Evolutionary conservation across 306 rosid species (phyloP), one percentile per base, ranked within the genome.

Genomic region (Ochetophila trinervis): DNA sequence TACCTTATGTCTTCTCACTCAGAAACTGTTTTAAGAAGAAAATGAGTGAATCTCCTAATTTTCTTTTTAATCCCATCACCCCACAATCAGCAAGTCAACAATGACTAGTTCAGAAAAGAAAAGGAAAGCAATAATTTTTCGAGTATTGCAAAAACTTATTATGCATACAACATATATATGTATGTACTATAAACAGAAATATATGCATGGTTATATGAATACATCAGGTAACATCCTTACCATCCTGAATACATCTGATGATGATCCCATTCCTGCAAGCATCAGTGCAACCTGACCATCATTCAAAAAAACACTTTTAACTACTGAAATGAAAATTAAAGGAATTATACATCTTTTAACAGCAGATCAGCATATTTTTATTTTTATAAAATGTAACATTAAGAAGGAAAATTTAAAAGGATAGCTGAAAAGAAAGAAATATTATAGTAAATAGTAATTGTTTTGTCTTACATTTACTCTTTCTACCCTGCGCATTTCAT

Each of bases 401-500:
- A 40, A 40, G 13, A 40, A 40, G 12, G 15, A 10, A 36, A 27
- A 27, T 27, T 27, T 2, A 4, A 2, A 27, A 27, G 4, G 32
- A 27, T 27, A 27, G 32, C 32, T 27, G 32, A 27, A 27, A 27
- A 27, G 32, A 27, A 27, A 27, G 32, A 27, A 27, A 27, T 27
- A 27, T 27, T 19, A 60, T 74, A 14, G 37, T n/a, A 36, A 62
- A 67, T 8, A 34, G 9, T 42, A 9, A 74, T 56, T 67, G 15
- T 34, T 36, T 50, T 72, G 63, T 5, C 95, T 79, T 83, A 87
- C 99, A 71, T 93, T 93, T 67, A 93, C 94, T 90, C 97, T 84
- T 87, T 93, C 99, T 7, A 90, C 88, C 17, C 96, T 80, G 45
- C 97, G 94, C 97, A 93, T 90, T 77, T 93, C 99, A 23, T 93